Evolutionary conservation across 2,329 filamentous ascomycete genomes (phyloP), one percentile per base, ranked within the genome.

Genomic region (Xylariaceae sp.): DNA sequence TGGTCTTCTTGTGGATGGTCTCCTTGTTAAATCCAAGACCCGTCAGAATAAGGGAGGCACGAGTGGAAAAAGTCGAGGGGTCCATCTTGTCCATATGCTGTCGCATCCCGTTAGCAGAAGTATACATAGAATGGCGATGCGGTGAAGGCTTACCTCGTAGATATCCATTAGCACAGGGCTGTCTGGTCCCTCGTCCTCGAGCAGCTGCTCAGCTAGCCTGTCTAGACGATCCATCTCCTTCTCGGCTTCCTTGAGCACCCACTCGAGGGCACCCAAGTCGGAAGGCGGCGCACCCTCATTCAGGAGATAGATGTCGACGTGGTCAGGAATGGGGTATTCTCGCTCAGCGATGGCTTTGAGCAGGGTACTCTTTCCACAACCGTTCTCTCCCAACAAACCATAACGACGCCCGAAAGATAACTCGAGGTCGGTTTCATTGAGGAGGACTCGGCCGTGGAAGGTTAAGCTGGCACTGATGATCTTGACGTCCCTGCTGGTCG

Each of bases 41-140:
- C 53, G 95, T 99, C 68, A 99, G 79, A 74, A 99, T 99, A 65
- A 97, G 88, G 53, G 93, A 96, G 59, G 95, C 95, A 73, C 95
- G 91, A 60, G 93, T 96, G 72, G 91, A 82, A 79, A 99, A 99
- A 50, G 96, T 99, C 40, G 92, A 96, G 46, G 95, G 95, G 71
- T 99, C 96, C 93, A 99, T 97, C 77, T 88, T 89, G 79, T 99
- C 95, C 85, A 98, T 96, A 76, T 95, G 93, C 91, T 96, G 65
- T 45, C 41, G 19, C n/a, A 41, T 21, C 21, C 40, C 18, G 41
- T 64, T 43, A 59, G 47, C 23, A 56, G 12, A 9, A 10, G 10
- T 32, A 16, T 3, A 3, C 14, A 37, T 18, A 41, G 40, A 20
- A 18, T 20, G 12, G 48, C 20, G 26, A 32, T 2, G 16, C 29